Base-by-base conservation (phyloP, 108 stramenopile genomes). In the Epithemia pelagica region DNA sequence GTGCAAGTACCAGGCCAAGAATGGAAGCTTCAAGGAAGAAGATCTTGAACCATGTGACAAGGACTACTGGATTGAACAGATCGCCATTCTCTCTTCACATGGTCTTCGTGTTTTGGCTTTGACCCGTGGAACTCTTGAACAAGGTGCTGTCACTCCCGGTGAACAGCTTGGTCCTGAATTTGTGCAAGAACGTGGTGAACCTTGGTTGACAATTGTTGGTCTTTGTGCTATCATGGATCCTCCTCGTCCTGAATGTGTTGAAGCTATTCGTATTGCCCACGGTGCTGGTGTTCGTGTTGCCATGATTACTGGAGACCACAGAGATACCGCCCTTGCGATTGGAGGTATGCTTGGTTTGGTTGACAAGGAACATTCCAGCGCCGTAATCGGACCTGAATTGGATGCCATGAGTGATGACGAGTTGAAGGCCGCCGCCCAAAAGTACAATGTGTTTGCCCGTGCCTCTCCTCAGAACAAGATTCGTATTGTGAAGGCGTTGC, bases 251-350 rank as follows among this genome's bases (percentile, higher is more conserved):
- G 95, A 94, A 60, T 95, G 90, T 61, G 71, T 84, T 19, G 79
- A 77, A 64, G 93, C 95, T 32, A 94, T 97, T 62, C 62, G 65
- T n/a, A 78, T 74, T 60, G 94, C 95, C 52, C 91, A 96, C 67
- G 61, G 76, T 46, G 92, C 94, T 57, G 94, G 95, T 53, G 88
- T 96, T 30, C 88, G 95, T 58, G 94, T 96, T 64, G 88, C 86
- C 62, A 98, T 98, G 98, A 96, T 98, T 70, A 98, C 98, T 27
- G 98, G 98, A 28, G 98, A 98, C 64, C 90, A 95, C 80, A 85
- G 95, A 67, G 92, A 72, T 1, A 92, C 71, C 55, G 88, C 88
- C 30, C 75, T 81, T 28, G 88, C 88, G 27, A 89, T 89, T 59
- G 88, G 85, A 31, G 68, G 73, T 27, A 72, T 77, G 76, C 76